A percentile compares a stretch with the other conserved stretches of the same genome.
Evolutionary conservation across 2,329 filamentous ascomycete genomes (phyloP).

Genomic region (Rachicladosporium sp.): DNA sequence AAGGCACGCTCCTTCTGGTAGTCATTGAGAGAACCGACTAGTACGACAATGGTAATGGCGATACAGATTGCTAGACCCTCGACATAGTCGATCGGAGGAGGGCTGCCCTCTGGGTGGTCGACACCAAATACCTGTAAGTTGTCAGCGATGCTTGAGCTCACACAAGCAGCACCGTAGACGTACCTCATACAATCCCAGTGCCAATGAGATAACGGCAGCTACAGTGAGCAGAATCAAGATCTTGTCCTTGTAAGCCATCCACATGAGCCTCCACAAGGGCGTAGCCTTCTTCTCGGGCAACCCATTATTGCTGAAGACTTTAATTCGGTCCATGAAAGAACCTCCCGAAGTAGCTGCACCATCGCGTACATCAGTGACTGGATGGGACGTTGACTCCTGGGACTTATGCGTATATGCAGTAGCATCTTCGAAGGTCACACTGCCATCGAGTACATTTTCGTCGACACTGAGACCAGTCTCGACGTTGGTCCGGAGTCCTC

Average conservation of each 20-base stretch:
- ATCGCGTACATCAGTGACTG: conserved; percentile 3
- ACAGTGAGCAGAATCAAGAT: conserved; percentile 59
- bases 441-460: conserved; percentile 52
- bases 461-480: conserved; percentile 57
- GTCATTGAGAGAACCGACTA: conserved; percentile 65
- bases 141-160: no score
- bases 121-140: conserved; percentile 27
- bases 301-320: conserved; percentile 57
- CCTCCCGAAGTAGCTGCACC: conserved; percentile 17
- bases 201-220: conserved; percentile 59
- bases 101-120: conserved; percentile 39
- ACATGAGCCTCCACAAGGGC: conserved; percentile 57
- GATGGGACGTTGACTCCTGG: conserved; percentile 5
- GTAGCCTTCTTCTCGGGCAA: conserved; percentile 60
- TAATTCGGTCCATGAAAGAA: conserved; percentile 51
- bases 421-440: conserved; percentile 57
- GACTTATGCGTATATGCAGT: conserved; percentile 15
- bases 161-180: no score
- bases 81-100: conserved; percentile 64
- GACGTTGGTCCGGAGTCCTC: conserved; percentile 55
- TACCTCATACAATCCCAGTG: conserved; percentile 58
- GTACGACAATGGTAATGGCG: conserved; percentile 64
- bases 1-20: conserved; percentile 75
- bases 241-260: conserved; percentile 76
- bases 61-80: conserved; percentile 70